Conservation (phyloP, 495 filamentous ascomycete genomes). For the Penicillium waksmanii region DNA sequence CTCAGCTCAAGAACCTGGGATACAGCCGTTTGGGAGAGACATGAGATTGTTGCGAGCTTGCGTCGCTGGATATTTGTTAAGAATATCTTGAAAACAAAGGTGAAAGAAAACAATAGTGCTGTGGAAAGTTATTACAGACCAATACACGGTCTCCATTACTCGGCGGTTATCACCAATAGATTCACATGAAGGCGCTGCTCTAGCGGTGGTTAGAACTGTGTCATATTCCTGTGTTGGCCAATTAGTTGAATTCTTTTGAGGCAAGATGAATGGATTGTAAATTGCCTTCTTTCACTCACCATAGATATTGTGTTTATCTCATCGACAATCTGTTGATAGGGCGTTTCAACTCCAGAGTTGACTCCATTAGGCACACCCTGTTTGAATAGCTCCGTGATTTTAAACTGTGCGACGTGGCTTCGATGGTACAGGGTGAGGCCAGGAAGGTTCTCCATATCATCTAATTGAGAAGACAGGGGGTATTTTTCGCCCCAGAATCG, state of each 20-base stretch:
- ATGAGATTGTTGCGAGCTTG: constrained; percentile 15
- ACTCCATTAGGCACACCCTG: constrained; percentile 7
- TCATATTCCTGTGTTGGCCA: constrained; percentile 32
- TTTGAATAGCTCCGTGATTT: constrained; percentile 33
- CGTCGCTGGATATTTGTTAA: constrained; percentile 11
- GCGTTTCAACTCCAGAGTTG: constrained; percentile 1
- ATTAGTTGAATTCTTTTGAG: not conserved
- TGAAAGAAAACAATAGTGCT: constrained; percentile 34
- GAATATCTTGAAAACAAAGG: constrained; percentile 30
- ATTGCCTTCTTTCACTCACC: constrained; percentile 14
- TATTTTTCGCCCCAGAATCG: constrained; percentile 40
- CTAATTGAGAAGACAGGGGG: constrained; percentile 34
- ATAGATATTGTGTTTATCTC: constrained; percentile 29
- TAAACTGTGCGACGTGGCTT: constrained; percentile 36
- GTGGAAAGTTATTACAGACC: constrained; percentile 39
- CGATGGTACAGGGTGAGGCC: constrained; percentile 33
- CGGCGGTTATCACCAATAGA: constrained; percentile 23
- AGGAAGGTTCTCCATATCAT: constrained; percentile 40
- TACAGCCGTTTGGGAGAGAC: constrained; percentile 26
- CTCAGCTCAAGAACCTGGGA: constrained; percentile 32
- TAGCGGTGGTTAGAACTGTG: constrained; percentile 28
- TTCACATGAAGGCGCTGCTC: constrained; percentile 27
- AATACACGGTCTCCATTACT: constrained; percentile 37
- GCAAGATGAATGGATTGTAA: not conserved
- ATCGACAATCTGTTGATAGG: constrained; percentile 22